phyloP scores from a whole-genome alignment of 1,284 basidiomycete genomes.

The Puccinia coronata region DNA sequence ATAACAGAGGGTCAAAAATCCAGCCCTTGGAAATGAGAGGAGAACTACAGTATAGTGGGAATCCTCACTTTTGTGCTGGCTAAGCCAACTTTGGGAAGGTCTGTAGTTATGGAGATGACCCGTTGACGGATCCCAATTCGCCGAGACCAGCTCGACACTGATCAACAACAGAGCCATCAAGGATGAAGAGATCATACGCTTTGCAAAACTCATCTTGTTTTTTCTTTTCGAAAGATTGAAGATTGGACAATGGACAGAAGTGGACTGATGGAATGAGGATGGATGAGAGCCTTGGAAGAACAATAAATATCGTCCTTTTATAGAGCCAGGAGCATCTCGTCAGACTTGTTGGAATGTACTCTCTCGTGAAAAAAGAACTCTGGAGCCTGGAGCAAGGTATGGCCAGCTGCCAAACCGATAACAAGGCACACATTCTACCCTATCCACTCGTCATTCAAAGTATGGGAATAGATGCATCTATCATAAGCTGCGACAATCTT shows the following conservation, averaged over 20 bases:
- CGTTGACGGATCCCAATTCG: slow-evolving; percentile 46
- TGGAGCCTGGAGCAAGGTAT: too few relatives aligned
- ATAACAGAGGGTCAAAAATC: neutral
- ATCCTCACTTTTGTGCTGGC: slow-evolving; percentile 16
- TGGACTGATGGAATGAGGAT: neutral
- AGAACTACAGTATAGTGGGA: too few relatives aligned
- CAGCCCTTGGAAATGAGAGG: neutral
- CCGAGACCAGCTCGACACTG: neutral
- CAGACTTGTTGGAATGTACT: too few relatives aligned
- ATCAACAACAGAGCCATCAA: neutral
- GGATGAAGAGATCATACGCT: neutral
- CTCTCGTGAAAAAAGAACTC: too few relatives aligned
- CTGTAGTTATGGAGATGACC: slow-evolving; percentile 35
- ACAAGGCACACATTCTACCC: too few relatives aligned
- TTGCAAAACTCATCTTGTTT: neutral
- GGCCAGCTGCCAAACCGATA: too few relatives aligned
- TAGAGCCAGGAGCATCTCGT: neutral
- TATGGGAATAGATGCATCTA: too few relatives aligned
- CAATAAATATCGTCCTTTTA: neutral
- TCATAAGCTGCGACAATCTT: too few relatives aligned
- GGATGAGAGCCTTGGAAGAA: neutral
- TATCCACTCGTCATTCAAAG: too few relatives aligned
- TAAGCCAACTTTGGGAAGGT: slow-evolving; percentile 25
- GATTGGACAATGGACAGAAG: neutral
- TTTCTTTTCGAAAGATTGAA: neutral